Evolutionary conservation across 768 basidiomycete genomes (phyloP), one percentile per base, ranked within the genome.

Genomic region (Brasilioporus rufonigricans): DNA sequence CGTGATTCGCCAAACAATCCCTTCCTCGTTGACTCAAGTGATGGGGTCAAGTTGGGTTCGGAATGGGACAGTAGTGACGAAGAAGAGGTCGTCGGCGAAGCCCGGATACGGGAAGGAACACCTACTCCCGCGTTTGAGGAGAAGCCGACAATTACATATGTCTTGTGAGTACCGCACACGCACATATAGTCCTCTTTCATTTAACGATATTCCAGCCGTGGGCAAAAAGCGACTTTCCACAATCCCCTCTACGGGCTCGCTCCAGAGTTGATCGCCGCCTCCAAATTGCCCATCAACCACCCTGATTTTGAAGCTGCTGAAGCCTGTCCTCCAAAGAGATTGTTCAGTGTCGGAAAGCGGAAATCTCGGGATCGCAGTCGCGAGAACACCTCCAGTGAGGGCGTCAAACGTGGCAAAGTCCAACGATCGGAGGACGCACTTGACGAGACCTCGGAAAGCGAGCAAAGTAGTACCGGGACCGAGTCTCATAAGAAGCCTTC

Each of bases 1-100:
- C 81, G 83, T 18, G 86, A 87, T 66, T 85, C 86, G 4, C 87
- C 86, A 1, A 77, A 84, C 57, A 89, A 89, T 54, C 87, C 88
- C 0, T 89, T 90, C 74, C 75, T 89, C 12, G 73, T 70, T 24
- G 77, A 77, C 1, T 58, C 64, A 12, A 44, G 57, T 18, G 60
- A 67, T 36, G 62, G 66, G 9, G 65, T 52, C 39, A 43, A 53
- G 27, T 47, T 33, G 26, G 49, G 36, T 38, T 59, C 68, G 6
- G 69, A 61, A 41, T 71, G 69, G 69, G 69, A 69, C 24, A 71
- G 69, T n/a, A 63, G 63, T 12, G 74, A 75, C 5, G 70, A 73
- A 8, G 70, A 72, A 13, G 73, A 72, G 11, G 67, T 70, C 0
- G 66, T 71, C 27, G 71, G 63, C 48, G 68, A 62, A 58, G 65